A percentile compares a stretch with the other conserved stretches of the same genome.
These are phyloP conservation scores for Echria macrotheca DNA, from an alignment of 495 filamentous ascomycete genomes.

Conservation along the genomic window DNA sequence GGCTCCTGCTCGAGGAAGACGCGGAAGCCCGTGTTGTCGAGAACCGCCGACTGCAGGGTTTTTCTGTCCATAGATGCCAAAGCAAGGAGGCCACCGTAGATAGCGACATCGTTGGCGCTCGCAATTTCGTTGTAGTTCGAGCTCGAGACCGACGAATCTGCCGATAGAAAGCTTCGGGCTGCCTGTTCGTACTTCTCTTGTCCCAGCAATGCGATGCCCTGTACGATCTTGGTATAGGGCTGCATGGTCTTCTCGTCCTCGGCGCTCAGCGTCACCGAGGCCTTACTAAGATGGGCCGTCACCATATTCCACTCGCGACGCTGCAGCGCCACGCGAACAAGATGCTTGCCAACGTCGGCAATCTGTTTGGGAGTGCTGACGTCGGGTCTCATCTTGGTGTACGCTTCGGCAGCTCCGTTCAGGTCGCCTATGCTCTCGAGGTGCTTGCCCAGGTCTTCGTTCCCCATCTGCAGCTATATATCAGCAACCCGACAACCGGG, in stretches of 20 bases:
- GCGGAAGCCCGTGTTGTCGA: constrained; percentile 76
- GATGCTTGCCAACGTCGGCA: constrained; percentile 38
- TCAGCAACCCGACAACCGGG: no score
- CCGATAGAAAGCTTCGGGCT: constrained; percentile 63
- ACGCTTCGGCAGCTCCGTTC: constrained; percentile 35
- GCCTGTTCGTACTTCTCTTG: constrained; percentile 63
- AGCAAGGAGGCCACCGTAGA: constrained; percentile 87
- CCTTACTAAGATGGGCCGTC: constrained; percentile 61
- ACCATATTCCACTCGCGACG: constrained; percentile 47
- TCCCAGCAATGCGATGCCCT: constrained; percentile 67
- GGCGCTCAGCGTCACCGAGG: constrained; percentile 44
- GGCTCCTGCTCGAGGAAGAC: constrained; percentile 88
- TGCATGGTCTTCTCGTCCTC: constrained; percentile 57
- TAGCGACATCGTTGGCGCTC: constrained; percentile 80
- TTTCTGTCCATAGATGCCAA: constrained; percentile 81
- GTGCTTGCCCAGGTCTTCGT: constrained; percentile 45
- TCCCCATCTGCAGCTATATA: constrained; percentile 33
- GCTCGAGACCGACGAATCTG: constrained; percentile 45
- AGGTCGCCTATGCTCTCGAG: constrained; percentile 40
- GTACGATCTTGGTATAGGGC: constrained; percentile 60
- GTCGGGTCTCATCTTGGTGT: constrained; percentile 42
- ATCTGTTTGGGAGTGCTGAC: constrained; percentile 41
- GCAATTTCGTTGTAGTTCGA: constrained; percentile 65
- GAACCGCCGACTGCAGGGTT: constrained; percentile 66
- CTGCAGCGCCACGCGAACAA: constrained; percentile 40